phyloP scores from a whole-genome alignment of 257 asterid species.

The Verbena officinalis region DNA sequence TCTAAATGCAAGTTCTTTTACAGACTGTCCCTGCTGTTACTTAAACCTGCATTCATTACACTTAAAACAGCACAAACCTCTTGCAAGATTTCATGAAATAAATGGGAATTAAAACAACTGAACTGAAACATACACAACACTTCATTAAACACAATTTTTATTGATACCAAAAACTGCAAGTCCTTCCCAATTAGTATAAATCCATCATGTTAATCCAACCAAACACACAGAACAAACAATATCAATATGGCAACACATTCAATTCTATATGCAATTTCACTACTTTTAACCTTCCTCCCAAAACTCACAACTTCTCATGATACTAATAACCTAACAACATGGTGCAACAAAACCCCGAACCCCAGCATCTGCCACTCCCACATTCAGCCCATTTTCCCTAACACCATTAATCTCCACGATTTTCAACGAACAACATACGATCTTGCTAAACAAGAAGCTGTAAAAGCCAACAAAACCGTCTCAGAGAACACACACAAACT shows the following conservation, averaged over 20 bases:
- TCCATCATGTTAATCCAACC: no score
- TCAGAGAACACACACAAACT: not conserved
- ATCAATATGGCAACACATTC: not conserved
- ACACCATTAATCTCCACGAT: not conserved
- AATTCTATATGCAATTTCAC: not conserved
- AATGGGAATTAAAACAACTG: not conserved
- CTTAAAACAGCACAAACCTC: not conserved
- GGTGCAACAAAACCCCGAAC: not conserved
- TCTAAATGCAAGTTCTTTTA: no score
- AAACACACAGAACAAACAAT: not conserved
- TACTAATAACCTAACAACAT: not conserved
- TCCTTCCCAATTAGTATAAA: not conserved
- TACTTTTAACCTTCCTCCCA: not conserved
- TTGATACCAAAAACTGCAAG: not conserved
- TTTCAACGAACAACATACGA: not conserved
- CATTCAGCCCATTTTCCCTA: not conserved
- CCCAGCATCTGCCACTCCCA: not conserved
- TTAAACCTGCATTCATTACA: not conserved
- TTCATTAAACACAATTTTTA: no score
- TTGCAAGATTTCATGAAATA: not conserved
- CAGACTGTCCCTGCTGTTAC: no score
- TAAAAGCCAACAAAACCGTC: not conserved
- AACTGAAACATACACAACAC: no score
- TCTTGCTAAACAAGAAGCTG: not conserved
- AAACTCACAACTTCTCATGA: not conserved